Evolutionary conservation across 176 grass and related monocot species (phyloP).

Genomic region (Phoenix dactylifera): DNA sequence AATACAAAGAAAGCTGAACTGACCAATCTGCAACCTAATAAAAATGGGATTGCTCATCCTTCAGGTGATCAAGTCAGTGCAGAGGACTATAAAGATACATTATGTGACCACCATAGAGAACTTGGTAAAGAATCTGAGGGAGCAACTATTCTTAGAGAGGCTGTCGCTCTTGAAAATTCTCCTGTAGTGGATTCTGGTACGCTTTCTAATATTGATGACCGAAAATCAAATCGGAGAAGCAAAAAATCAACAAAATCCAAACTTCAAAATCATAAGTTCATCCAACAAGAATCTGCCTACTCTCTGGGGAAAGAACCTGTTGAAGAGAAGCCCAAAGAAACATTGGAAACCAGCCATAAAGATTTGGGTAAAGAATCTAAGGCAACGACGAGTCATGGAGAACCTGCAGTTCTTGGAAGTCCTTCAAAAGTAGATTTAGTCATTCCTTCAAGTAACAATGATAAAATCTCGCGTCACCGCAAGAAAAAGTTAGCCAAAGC

Average conservation of each 20-base stretch:
- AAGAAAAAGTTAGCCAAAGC: constrained; percentile 8
- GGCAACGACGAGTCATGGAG: neutral
- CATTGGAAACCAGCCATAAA: neutral
- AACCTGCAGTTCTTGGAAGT: neutral
- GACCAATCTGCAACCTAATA: constrained; percentile 9
- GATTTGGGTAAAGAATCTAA: constrained; percentile 4
- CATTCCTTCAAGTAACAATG: neutral
- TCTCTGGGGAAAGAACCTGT: neutral
- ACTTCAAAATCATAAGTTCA: constrained; percentile 25
- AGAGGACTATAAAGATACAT: constrained; percentile 13
- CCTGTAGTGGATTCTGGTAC: constrained; percentile 6
- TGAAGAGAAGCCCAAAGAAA: neutral
- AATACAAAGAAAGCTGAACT: constrained; percentile 18
- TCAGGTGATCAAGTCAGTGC: constrained; percentile 16
- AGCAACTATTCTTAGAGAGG: constrained; percentile 8
- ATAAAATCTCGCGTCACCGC: neutral
- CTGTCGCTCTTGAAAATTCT: constrained; percentile 21
- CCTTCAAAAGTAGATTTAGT: neutral
- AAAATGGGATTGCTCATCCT: constrained; percentile 7
- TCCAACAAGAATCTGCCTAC: neutral
- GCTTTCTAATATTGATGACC: constrained; percentile 9
- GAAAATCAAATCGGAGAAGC: constrained; percentile 17
- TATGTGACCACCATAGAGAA: neutral
- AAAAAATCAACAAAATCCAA: constrained; percentile 32
- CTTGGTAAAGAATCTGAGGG: constrained; percentile 19